These are phyloP conservation scores for Phytophthora gonapodyides DNA, from an alignment of 352 stramenopile species.

Conservation along the genomic window DNA sequence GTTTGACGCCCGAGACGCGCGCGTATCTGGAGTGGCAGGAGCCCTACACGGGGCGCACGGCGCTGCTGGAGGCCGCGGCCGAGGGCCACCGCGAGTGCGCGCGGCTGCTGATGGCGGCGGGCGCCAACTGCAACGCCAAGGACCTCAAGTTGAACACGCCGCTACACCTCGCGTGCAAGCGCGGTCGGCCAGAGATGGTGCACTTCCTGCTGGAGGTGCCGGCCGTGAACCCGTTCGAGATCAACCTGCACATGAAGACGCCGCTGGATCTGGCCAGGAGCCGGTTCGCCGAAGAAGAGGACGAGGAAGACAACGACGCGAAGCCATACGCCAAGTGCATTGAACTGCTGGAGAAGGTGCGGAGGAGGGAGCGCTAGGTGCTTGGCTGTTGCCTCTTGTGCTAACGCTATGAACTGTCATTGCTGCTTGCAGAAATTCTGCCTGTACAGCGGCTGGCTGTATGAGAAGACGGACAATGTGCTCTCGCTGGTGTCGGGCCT, in stretches of 20 bases:
- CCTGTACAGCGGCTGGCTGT: constrained; percentile 66
- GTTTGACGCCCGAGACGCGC: constrained; percentile 46
- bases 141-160: constrained; percentile 58
- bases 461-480: constrained; percentile 66
- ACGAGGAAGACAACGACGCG: constrained; percentile 32
- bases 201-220: constrained; percentile 47
- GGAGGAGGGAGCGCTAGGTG: neutral
- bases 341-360: constrained; percentile 63
- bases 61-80: constrained; percentile 47
- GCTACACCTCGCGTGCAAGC: constrained; percentile 61
- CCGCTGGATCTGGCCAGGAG: constrained; percentile 50
- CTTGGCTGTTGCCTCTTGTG: constrained; percentile 3
- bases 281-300: constrained; percentile 32
- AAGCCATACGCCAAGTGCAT: constrained; percentile 48
- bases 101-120: constrained; percentile 42
- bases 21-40: constrained; percentile 64
- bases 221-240: constrained; percentile 46
- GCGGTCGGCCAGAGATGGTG: constrained; percentile 45
- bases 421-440: constrained; percentile 46
- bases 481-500: constrained; percentile 62
- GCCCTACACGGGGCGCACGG: constrained; percentile 46
- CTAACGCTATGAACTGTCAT: constrained; percentile 10
- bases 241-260: constrained; percentile 52
- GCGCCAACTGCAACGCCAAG: constrained; percentile 56
- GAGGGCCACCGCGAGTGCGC: constrained; percentile 55